A percentile compares a stretch with the other conserved stretches of the same genome.
phyloP scores from a whole-genome alignment of 2,329 filamentous ascomycete genomes.

The Sporothrix sp. region DNA sequence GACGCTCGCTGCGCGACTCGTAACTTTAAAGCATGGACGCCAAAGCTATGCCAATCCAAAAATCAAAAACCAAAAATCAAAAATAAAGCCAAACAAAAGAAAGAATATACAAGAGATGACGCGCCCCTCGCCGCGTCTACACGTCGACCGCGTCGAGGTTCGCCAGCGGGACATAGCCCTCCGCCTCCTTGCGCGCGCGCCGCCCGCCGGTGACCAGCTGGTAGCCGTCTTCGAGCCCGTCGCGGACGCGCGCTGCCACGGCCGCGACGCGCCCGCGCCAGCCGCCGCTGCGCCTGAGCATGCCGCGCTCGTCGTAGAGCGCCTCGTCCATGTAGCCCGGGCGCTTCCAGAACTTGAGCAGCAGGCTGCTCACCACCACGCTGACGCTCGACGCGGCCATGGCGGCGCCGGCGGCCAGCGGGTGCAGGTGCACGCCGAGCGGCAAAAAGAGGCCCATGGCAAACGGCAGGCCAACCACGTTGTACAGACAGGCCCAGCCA shows the following conservation, averaged over 20 bases:
- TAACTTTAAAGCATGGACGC: neutral
- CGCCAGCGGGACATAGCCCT: constrained; percentile 51
- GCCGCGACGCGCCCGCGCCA: constrained; percentile 30
- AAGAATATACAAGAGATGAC: neutral
- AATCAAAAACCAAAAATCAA: neutral
- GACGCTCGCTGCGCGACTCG: no score
- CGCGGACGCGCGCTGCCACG: constrained; percentile 33
- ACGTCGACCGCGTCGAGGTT: constrained; percentile 33
- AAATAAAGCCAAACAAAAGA: neutral
- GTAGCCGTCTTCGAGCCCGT: constrained; percentile 23
- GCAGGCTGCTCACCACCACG: constrained; percentile 73
- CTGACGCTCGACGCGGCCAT: constrained; percentile 89
- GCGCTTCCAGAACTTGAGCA: constrained; percentile 78
- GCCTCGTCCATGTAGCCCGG: constrained; percentile 79
- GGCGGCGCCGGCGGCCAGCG: constrained; percentile 87
- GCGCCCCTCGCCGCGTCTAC: no score
- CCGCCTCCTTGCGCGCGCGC: constrained; percentile 30
- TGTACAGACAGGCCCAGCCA: constrained; percentile 88
- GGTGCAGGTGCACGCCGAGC: constrained; percentile 76
- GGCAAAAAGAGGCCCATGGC: constrained; percentile 96
- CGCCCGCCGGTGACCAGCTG: constrained; percentile 27
- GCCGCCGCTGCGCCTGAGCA: constrained; percentile 27
- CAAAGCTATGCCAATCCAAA: neutral
- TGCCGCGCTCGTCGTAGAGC: constrained; percentile 48
- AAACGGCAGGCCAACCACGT: constrained; percentile 80